Evolutionary conservation across 2,329 filamentous ascomycete species (phyloP).

Genomic region (Arthrobotrys pseudoclavata): DNA sequence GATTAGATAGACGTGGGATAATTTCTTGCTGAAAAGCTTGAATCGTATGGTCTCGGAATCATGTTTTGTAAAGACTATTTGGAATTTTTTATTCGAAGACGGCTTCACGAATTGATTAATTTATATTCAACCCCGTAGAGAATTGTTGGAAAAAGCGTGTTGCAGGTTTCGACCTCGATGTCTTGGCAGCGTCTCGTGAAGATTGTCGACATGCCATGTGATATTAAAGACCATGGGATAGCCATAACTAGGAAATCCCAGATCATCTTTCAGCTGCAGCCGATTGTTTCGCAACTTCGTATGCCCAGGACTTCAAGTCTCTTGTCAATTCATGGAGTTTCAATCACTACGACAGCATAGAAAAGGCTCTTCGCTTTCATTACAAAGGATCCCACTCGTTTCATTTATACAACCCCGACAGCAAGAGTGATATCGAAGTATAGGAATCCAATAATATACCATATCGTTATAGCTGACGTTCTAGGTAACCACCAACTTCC

Average conservation of each 20-base stretch:
- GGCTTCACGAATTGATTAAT: background rate
- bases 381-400: conserved; percentile 21
- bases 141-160: conserved; percentile 17
- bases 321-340: background rate
- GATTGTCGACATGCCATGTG: background rate
- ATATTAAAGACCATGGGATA: background rate
- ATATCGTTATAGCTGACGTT: conserved; percentile 26
- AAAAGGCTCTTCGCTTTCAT: conserved; percentile 4
- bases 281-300: background rate
- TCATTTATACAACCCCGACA: conserved; percentile 19
- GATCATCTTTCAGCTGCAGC: too few relatives aligned
- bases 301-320: background rate
- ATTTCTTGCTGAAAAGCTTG: conserved; percentile 5
- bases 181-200: background rate
- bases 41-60: background rate
- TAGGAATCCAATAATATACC: background rate
- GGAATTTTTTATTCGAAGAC: background rate
- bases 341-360: background rate
- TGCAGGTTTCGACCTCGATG: background rate
- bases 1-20: conserved; percentile 51
- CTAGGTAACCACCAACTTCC: conserved; percentile 38
- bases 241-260: too few relatives aligned
- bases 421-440: background rate
- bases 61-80: background rate
- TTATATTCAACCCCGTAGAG: too few relatives aligned